Base-by-base conservation (phyloP, 805 yeast species). In the Saccharomycopsis capsularis region DNA sequence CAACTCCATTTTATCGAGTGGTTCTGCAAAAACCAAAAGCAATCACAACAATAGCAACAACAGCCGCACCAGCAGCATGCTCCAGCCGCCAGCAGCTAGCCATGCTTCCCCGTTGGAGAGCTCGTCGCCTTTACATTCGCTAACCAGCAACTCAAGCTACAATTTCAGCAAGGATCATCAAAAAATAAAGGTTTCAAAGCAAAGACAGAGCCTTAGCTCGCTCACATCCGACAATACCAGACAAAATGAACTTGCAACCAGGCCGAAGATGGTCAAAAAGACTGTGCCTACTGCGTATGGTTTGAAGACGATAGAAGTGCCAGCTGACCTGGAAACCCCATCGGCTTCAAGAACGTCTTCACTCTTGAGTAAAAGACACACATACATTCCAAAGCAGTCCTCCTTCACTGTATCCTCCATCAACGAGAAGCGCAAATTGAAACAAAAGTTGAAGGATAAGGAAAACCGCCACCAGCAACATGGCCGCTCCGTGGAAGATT, bases 281-380 rank as follows among this genome's bases (percentile, higher is more conserved):
- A 50, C 53, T 5, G 41, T 52, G 13, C 55, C 55, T 7, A 52
- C 55, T 16, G 38, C 51, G 18, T 32, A 52, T 41, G 55, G 55
- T 4, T 47, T 52, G 23, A 35, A 43, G 19, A 52, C 55, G 6
- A 50, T 52, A 15, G 51, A 52, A 40, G 51, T 52, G 18, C 50
- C 53, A 15, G 52, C 47, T 7, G 50, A 37, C 15, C 39, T 38
- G 24, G 40, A 24, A 18, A 30, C 41, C 1, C 49, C 32, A 7
- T 38, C 46, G 7, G 5, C 42, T 6, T 46, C 51, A 6, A 37
- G 53, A 34, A 50, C 53, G 3, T 42, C 48, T 19, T 39, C 42
- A 3, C 25, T 51, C 5, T 16, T 47, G 46, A 34, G 45, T 4
- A 39, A 38, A 23, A 23, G 41, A 16, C 19, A 30, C 3, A 30